phyloP scores from a whole-genome alignment of 495 filamentous ascomycete species.

The Peziza echinospora region DNA sequence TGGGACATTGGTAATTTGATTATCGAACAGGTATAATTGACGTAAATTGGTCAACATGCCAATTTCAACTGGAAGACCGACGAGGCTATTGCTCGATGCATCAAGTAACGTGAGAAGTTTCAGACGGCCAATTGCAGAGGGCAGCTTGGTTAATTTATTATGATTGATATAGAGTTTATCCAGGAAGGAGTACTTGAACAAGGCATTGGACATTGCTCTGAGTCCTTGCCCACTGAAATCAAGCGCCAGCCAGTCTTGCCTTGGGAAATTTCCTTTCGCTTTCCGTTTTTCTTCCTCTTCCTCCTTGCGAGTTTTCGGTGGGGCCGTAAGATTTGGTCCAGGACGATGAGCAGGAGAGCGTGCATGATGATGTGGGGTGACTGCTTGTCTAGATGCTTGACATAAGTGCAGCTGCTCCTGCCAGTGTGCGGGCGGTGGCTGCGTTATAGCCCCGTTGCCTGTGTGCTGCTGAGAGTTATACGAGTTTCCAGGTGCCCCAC shows the following conservation, averaged over 20 bases:
- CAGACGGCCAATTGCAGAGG: slow-evolving; percentile 56
- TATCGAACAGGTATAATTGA: slow-evolving; percentile 66
- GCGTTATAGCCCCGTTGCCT: slow-evolving; percentile 51
- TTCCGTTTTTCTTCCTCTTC: slow-evolving; percentile 38
- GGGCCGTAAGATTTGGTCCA: slow-evolving; percentile 8
- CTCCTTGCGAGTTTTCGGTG: slow-evolving; percentile 32
- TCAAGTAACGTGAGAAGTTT: slow-evolving; percentile 61
- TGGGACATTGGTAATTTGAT: slow-evolving; percentile 59
- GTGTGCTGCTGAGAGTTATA: slow-evolving; percentile 42
- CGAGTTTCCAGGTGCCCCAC: slow-evolving; percentile 35
- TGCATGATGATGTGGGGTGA: slow-evolving; percentile 43
- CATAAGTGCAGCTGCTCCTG: slow-evolving; percentile 61
- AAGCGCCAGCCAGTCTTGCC: slow-evolving; percentile 74
- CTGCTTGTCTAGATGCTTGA: slow-evolving; percentile 44
- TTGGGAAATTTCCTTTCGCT: slow-evolving; percentile 35
- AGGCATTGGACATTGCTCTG: slow-evolving; percentile 47
- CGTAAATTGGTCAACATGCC: slow-evolving; percentile 85
- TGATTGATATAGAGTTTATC: slow-evolving; percentile 76
- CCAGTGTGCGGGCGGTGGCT: slow-evolving; percentile 41
- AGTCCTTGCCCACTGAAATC: slow-evolving; percentile 89
- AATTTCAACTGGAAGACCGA: slow-evolving; percentile 68
- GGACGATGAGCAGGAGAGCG: slow-evolving; percentile 25
- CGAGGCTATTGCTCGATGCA: slow-evolving; percentile 67
- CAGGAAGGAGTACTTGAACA: slow-evolving; percentile 74
- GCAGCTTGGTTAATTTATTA: slow-evolving; percentile 63